Base-by-base conservation (phyloP, 1,284 basidiomycete species). In the Leccinum angustisporum region DNA sequence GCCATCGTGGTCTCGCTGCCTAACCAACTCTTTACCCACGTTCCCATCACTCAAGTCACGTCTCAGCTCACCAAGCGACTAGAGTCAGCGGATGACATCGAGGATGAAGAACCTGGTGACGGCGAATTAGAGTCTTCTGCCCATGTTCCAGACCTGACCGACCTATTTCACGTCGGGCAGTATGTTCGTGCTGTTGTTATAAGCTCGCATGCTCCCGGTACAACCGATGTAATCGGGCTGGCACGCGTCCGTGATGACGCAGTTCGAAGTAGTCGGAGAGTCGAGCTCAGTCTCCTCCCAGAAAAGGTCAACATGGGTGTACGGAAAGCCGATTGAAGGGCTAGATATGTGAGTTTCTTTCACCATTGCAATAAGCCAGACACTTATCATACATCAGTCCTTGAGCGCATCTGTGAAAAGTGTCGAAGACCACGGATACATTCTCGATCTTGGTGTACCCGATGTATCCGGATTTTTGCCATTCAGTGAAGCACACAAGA, bases 11-110 rank as follows among this genome's bases (percentile, higher is more conserved):
- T 99, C 27, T 98, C 96, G 7, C 82, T 99, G 25, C 97, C 97
- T 25, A 94, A 96, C 73, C 97, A 99, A 79, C 86, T 99, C 50
- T 86, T 95, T 66, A 97, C 87, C 4, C 96, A 99, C 76, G 83
- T 99, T 30, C 97, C 97, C 10, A 95, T 99, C 68, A 98, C 96
- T 36, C 89, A 96, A 75, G 86, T 99, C 63, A 95, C 95, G n/a
- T 78, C 84, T 14, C 87, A 92, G 67, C 84, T 97, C 64, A 98
- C 96, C 3, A 70, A 80, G 27, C 80, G 85, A 16, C 81, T 94
- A 31, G 91, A 90, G 67, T 79, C 79, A 38, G 81, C 85, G 68
- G 84, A 86, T 25, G 79, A 80, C 50, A 76, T 76, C 38, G 73
- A 78, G 9, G 80, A 81, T 16, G 75, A 69, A 53, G 80, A 78